These are phyloP conservation scores for Cystobasidiopsis lactophilus DNA, from an alignment of 768 basidiomycete genomes.

Conservation along the genomic window DNA sequence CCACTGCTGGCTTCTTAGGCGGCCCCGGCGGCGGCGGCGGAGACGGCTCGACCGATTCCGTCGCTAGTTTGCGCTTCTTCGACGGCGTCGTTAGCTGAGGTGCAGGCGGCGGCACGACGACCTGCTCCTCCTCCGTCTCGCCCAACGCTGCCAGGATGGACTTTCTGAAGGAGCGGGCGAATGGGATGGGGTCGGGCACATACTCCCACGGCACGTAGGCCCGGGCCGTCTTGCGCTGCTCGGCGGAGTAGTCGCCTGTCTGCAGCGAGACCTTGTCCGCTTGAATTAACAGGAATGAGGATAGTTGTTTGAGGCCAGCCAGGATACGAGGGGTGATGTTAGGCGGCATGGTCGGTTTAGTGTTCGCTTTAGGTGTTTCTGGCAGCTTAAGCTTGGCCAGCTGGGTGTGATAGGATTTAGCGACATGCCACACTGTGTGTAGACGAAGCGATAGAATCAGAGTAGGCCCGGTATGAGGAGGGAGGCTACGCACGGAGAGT, in stretches of 20 bases:
- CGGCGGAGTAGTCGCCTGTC: conserved; percentile 6
- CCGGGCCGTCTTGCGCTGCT: conserved; percentile 11
- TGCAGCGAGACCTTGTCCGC: conserved; percentile 34
- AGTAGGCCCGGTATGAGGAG: conserved; percentile 37
- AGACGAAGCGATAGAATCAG: conserved; percentile 87
- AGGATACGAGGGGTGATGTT: conserved; percentile 41
- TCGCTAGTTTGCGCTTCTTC: neutral
- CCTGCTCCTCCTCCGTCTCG: conserved; percentile 2
- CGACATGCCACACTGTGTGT: conserved; percentile 23
- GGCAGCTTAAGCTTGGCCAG: conserved; percentile 40
- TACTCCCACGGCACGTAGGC: conserved; percentile 18
- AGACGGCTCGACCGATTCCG: neutral
- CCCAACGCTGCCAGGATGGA: conserved; percentile 9
- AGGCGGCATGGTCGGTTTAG: neutral
- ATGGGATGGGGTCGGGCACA: conserved; percentile 10
- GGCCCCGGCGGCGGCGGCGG: neutral
- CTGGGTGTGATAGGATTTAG: conserved; percentile 28
- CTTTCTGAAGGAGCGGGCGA: conserved; percentile 11
- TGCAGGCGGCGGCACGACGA: neutral
- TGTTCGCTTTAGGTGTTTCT: conserved; percentile 30
- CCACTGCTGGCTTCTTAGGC: neutral
- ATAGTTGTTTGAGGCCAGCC: conserved; percentile 44
- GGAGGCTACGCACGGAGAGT: conserved; percentile 10
- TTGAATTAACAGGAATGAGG: conserved; percentile 61
- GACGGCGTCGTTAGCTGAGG: too few species aligned